These are phyloP conservation scores for Hyphodiscus sp. DNA, from an alignment of 2,329 filamentous ascomycete species.

Conservation along the genomic window DNA sequence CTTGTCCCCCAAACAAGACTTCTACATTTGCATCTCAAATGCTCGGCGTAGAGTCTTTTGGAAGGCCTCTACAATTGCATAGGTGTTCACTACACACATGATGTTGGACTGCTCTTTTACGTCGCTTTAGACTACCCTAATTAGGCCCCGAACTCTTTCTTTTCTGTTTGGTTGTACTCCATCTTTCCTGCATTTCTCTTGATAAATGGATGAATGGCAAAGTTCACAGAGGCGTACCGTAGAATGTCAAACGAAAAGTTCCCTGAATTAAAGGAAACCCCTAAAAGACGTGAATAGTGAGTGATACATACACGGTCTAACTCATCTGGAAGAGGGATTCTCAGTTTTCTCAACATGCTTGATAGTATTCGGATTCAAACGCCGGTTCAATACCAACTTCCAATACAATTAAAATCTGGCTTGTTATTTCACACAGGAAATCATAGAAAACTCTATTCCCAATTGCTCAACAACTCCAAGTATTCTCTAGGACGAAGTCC, in stretches of 20 bases:
- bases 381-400: too few relatives aligned
- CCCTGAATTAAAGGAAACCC: background rate
- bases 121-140: constrained; percentile 29
- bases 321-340: too few relatives aligned
- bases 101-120: constrained; percentile 16
- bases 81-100: constrained; percentile 16
- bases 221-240: constrained; percentile 12
- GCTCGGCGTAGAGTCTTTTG: constrained; percentile 1
- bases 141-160: constrained; percentile 18
- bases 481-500: too few relatives aligned
- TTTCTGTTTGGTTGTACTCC: constrained; percentile 14
- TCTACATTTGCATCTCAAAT: constrained; percentile 3
- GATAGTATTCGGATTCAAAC: too few relatives aligned
- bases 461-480: too few relatives aligned
- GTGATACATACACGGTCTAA: background rate
- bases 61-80: constrained; percentile 15
- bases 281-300: background rate
- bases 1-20: background rate
- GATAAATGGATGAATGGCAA: background rate
- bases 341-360: too few relatives aligned
- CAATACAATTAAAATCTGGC: too few relatives aligned
- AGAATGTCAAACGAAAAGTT: constrained; percentile 22
- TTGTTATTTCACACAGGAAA: too few relatives aligned
- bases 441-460: too few relatives aligned
- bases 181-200: constrained; percentile 5